These are phyloP conservation scores for Henningerozyma blattae DNA, from an alignment of 805 yeast species.

Conservation along the genomic window DNA sequence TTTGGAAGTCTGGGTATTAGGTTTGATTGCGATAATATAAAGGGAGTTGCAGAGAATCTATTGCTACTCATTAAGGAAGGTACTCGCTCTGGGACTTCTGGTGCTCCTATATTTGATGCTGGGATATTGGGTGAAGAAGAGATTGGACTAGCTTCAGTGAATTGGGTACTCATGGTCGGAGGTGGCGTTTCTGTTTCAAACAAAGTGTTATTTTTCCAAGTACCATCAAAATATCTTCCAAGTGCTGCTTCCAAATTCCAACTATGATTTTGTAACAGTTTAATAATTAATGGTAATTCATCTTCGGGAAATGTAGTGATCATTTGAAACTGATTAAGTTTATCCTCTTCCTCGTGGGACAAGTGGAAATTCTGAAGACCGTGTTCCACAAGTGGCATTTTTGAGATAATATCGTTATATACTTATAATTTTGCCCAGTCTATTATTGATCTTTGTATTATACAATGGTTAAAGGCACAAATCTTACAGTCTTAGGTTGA, in stretches of 20 bases:
- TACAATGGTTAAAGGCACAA: no score
- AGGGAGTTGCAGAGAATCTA: slow-evolving; percentile 3
- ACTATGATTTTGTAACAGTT: slow-evolving; percentile 37
- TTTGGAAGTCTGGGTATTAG: slow-evolving; percentile 22
- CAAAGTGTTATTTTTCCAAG: slow-evolving; percentile 23
- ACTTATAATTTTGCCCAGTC: no score
- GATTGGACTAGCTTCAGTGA: background rate
- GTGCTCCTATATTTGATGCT: no score
- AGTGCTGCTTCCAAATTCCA: slow-evolving; percentile 54
- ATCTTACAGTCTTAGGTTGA: background rate
- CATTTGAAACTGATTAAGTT: slow-evolving; percentile 36
- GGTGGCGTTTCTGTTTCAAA: slow-evolving; percentile 5
- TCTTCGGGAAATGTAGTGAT: slow-evolving; percentile 38
- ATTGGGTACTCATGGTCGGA: slow-evolving; percentile 4
- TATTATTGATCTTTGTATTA: no score
- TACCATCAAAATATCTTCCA: slow-evolving; percentile 49
- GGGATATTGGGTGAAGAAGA: no score
- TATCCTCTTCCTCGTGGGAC: slow-evolving; percentile 31
- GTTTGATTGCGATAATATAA: slow-evolving; percentile 1
- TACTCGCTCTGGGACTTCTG: background rate
- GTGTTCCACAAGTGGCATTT: slow-evolving; percentile 18
- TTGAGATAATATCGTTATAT: no score
- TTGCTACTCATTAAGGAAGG: background rate
- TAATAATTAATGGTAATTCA: slow-evolving; percentile 34
- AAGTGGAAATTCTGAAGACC: slow-evolving; percentile 19